Percentiles rank a stretch among this genome's conserved stretches.
phyloP scores from a whole-genome alignment of 768 basidiomycete genomes.

The Mycena maculata region DNA sequence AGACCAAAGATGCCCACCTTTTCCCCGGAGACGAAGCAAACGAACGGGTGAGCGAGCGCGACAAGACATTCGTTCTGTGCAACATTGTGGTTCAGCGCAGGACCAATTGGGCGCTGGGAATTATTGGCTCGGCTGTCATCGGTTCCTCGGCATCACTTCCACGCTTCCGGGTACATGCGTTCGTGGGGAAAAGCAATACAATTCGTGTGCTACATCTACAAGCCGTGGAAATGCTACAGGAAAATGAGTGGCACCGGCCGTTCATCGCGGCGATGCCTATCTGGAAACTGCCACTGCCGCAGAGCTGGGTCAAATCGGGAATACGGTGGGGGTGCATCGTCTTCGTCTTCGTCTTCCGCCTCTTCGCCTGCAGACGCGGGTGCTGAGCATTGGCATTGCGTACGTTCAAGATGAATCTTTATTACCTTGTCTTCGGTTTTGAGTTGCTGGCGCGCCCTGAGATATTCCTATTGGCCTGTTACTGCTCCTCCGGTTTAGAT shows the following conservation, averaged over 20 bases:
- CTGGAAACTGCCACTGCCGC: slow-evolving; percentile 18
- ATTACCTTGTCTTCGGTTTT: too few relatives aligned
- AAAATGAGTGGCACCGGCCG: background rate
- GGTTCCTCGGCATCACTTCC: background rate
- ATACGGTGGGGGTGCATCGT: slow-evolving; percentile 37
- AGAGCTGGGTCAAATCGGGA: slow-evolving; percentile 41
- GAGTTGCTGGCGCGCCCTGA: too few relatives aligned
- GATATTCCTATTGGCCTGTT: too few relatives aligned
- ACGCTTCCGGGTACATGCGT: background rate
- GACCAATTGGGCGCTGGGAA: background rate
- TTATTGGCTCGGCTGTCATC: background rate
- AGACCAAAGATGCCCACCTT: slow-evolving; percentile 50
- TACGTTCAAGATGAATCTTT: too few relatives aligned
- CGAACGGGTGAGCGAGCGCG: slow-evolving; percentile 50
- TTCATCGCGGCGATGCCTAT: background rate
- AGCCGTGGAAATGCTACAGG: background rate
- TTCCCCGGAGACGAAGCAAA: slow-evolving; percentile 58
- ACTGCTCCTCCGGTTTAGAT: too few relatives aligned
- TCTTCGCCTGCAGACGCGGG: too few relatives aligned
- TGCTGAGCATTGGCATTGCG: too few relatives aligned
- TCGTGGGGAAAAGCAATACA: background rate
- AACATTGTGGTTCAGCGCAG: slow-evolving; percentile 18
- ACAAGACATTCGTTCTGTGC: slow-evolving; percentile 32
- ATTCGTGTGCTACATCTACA: background rate
- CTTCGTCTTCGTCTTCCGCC: background rate